These are phyloP conservation scores for Tephrocybe sp. DNA, from an alignment of 768 basidiomycete genomes.

Conservation along the genomic window DNA sequence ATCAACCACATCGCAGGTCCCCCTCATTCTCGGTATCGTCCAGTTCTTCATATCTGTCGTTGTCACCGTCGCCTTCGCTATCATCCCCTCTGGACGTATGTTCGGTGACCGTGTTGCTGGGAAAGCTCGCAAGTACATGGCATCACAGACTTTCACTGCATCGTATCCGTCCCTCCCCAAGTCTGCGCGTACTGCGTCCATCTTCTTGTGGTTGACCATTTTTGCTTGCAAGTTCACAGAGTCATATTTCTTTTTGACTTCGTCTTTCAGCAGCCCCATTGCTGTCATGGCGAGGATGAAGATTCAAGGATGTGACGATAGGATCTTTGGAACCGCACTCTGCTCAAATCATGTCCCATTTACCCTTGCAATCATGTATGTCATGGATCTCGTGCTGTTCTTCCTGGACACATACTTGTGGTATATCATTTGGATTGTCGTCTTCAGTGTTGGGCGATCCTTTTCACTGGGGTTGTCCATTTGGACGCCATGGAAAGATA, in stretches of 20 bases:
- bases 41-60: slow-evolving; percentile 92
- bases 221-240: slow-evolving; percentile 97
- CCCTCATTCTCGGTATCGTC: slow-evolving; percentile 89
- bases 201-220: slow-evolving; percentile 86
- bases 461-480: slow-evolving; percentile 94
- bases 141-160: slow-evolving; percentile 98
- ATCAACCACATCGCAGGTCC: slow-evolving; percentile 58
- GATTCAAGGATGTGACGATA: slow-evolving; percentile 88
- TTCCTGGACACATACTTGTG: slow-evolving; percentile 99
- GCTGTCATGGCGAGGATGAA: slow-evolving; percentile 96
- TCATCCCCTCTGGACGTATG: slow-evolving; percentile 96
- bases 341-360: slow-evolving; percentile 95
- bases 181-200: slow-evolving; percentile 77
- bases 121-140: slow-evolving; percentile 97
- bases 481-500: slow-evolving; percentile 99
- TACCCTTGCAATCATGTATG: slow-evolving; percentile 95
- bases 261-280: slow-evolving; percentile 95
- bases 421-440: slow-evolving; percentile 99
- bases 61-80: slow-evolving; percentile 78
- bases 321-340: slow-evolving; percentile 72
- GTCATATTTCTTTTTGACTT: slow-evolving; percentile 97
- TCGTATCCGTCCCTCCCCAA: slow-evolving; percentile 84
- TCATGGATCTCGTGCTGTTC: slow-evolving; percentile 97
- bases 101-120: slow-evolving; percentile 98
- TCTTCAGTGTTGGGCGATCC: slow-evolving; percentile 88